These are phyloP conservation scores for Harringtonia aguacate DNA, from an alignment of 2,329 filamentous ascomycete species.

Conservation along the genomic window DNA sequence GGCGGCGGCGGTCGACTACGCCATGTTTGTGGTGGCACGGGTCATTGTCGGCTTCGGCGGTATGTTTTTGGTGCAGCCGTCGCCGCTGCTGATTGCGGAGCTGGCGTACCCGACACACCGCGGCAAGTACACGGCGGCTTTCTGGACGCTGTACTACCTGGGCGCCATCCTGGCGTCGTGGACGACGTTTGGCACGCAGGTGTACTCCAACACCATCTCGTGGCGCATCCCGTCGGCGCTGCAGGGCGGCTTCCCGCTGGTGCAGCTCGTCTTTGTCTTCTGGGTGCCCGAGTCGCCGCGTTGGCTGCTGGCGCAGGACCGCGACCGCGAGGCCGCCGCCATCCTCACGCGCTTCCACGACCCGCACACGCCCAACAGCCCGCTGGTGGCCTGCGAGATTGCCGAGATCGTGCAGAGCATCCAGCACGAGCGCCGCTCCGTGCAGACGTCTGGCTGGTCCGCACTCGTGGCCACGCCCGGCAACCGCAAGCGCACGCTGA, in stretches of 20 bases:
- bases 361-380: neutral
- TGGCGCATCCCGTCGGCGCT: constrained; percentile 30
- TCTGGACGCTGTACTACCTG: constrained; percentile 1
- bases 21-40: constrained; percentile 20
- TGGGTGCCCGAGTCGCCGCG: constrained; percentile 43
- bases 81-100: constrained; percentile 9
- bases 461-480: constrained; percentile 11
- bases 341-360: constrained; percentile 26
- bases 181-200: constrained; percentile 26
- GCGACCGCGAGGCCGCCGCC: constrained; percentile 40
- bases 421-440: neutral
- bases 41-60: constrained; percentile 11
- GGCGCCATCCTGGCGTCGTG: constrained; percentile 21
- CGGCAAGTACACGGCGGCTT: constrained; percentile 1
- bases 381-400: neutral
- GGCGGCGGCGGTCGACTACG: constrained; percentile 31
- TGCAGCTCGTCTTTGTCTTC: constrained; percentile 27
- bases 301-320: constrained; percentile 33
- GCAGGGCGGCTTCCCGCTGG: constrained; percentile 31
- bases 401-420: neutral
- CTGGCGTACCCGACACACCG: constrained; percentile 8
- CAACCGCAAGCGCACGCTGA: constrained; percentile 6
- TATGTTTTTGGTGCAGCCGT: constrained; percentile 8
- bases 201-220: constrained; percentile 10
- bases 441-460: neutral